phyloP scores from a whole-genome alignment of 768 basidiomycete genomes.

The Pisolithus tinctorius region DNA sequence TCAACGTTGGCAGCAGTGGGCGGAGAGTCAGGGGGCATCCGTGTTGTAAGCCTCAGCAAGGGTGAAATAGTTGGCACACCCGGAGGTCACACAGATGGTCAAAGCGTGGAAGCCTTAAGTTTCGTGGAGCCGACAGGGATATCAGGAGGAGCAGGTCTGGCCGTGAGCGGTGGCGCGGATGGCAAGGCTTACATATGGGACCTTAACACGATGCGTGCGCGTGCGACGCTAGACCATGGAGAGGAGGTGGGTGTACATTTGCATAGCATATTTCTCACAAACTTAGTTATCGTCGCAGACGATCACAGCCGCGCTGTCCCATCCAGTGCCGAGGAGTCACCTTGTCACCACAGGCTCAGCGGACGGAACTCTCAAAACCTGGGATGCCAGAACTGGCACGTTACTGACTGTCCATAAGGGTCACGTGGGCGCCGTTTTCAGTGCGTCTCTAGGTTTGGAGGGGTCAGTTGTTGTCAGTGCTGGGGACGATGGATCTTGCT shows the following conservation, averaged over 20 bases:
- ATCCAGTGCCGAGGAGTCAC: slow-evolving; percentile 69
- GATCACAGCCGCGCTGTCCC: slow-evolving; percentile 70
- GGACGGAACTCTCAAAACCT: slow-evolving; percentile 81
- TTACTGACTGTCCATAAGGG: slow-evolving; percentile 78
- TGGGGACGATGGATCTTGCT: slow-evolving; percentile 83
- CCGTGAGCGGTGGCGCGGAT: slow-evolving; percentile 86
- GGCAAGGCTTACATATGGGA: slow-evolving; percentile 96
- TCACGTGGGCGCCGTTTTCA: slow-evolving; percentile 65
- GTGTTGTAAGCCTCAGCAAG: slow-evolving; percentile 80
- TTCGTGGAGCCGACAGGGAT: slow-evolving; percentile 74
- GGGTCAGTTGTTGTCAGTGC: slow-evolving; percentile 79
- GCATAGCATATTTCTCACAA: background rate
- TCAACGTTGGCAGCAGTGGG: slow-evolving; percentile 91
- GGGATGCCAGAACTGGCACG: slow-evolving; percentile 85
- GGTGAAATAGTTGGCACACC: slow-evolving; percentile 76
- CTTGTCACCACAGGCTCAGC: slow-evolving; percentile 82
- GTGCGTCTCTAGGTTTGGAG: slow-evolving; percentile 61
- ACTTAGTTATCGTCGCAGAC: slow-evolving; percentile 46
- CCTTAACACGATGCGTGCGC: slow-evolving; percentile 74
- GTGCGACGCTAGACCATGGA: slow-evolving; percentile 71
- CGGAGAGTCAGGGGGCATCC: slow-evolving; percentile 76
- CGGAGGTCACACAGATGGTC: slow-evolving; percentile 77
- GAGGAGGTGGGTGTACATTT: slow-evolving; percentile 42
- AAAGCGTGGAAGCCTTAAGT: slow-evolving; percentile 81
- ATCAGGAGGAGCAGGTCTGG: slow-evolving; percentile 46